Conservation (phyloP, 768 basidiomycete species). For the Boletus speciosus region DNA sequence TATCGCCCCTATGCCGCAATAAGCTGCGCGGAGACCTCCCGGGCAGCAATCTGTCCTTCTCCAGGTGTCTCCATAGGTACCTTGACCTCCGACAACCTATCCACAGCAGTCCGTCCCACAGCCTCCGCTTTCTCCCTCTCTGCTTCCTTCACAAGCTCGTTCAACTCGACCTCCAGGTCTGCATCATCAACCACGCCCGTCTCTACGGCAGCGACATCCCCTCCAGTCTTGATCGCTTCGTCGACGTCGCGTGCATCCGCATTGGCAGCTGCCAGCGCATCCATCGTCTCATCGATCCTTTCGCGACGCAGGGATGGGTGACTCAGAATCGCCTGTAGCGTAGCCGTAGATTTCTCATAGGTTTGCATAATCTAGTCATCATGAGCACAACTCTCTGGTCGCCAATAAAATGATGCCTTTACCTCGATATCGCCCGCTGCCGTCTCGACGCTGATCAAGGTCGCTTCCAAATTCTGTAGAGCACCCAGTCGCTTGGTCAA, state of each 20-base stretch:
- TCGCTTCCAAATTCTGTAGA: conserved; percentile 69
- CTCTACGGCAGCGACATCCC: conserved; percentile 52
- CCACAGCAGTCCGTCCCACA: conserved; percentile 5
- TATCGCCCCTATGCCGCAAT: conserved; percentile 7
- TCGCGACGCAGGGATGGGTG: conserved; percentile 80
- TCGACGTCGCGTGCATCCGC: conserved; percentile 82
- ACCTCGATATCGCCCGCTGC: conserved; percentile 91
- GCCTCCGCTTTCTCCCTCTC: conserved; percentile 38
- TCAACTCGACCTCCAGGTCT: conserved; percentile 64
- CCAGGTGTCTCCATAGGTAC: conserved; percentile 15
- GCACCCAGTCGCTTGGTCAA: conserved; percentile 72
- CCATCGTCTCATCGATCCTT: conserved; percentile 81
- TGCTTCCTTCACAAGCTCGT: conserved; percentile 47
- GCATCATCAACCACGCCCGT: conserved; percentile 50
- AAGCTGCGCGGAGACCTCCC: background rate
- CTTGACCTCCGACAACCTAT: conserved; percentile 19
- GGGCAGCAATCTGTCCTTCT: background rate
- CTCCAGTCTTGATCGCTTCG: conserved; percentile 66
- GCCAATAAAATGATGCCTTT: conserved; percentile 15
- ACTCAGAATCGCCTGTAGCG: conserved; percentile 69
- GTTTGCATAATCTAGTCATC: conserved; percentile 70
- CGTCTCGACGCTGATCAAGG: conserved; percentile 77
- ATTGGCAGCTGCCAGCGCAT: conserved; percentile 79
- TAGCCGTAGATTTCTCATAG: conserved; percentile 79
- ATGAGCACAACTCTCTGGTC: background rate